Evolutionary conservation across 352 stramenopile species (phyloP), one percentile per base, ranked within the genome.

Genomic region (Phytophthora hybrid): DNA sequence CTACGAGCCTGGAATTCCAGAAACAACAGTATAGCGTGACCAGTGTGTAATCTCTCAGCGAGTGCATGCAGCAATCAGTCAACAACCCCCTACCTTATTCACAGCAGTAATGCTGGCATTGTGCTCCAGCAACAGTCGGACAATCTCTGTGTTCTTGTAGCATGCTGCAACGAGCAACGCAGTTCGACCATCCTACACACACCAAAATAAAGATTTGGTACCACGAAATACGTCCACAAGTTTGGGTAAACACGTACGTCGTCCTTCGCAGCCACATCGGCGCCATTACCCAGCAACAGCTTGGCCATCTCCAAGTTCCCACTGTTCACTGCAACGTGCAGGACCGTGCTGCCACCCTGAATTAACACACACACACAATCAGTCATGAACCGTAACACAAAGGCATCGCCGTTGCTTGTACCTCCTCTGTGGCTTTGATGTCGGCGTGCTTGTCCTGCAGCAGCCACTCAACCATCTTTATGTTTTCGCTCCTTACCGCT

Each of bases 401-500:
- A 13, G 14, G 34, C 6, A 31, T 31, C 34, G 14, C 9, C 34
- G 34, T 41, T 41, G 9, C 34, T 41, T 0, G 13, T 46, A 66
- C 59, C n/a, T 66, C 46, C 11, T 58, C 59, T 29, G 3, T 91
- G 23, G 88, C 74, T 56, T 87, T 90, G 14, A 81, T 81, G 37
- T 77, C 86, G 11, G 81, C 83, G 5, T 78, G 77, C 5, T 65
- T 67, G 53, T 91, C 74, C 13, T 92, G 68, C 58, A 93, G 68
- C 46, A 90, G 52, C 29, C 29, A 7, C 44, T 92, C 71, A 29
- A 92, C 83, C 81, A 93, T 89, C 29, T 77, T 78, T 0, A 84
- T 74, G 13, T 79, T 89, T 14, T 19, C 60, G 71, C 91, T 93
- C 34, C 83, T 89, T 52, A 84, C 84, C 0, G 86, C 86, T 59